phyloP scores from a whole-genome alignment of 2,329 filamentous ascomycete genomes.

The Alternaria solani region DNA sequence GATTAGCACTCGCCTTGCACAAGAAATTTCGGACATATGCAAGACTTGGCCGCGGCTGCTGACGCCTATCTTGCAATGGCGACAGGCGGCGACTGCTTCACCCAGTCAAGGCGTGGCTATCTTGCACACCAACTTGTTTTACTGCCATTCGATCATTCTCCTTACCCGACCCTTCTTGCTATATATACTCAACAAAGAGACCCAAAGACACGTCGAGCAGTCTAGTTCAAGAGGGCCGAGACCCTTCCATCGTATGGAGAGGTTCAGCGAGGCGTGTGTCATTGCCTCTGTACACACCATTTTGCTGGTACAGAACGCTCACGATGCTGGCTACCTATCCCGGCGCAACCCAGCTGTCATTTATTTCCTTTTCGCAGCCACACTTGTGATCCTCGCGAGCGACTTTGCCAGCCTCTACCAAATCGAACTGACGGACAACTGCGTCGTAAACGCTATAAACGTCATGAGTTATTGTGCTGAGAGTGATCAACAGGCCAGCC shows the following conservation, averaged over 20 bases:
- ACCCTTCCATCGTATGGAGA: conserved; percentile 57
- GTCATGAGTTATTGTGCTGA: conserved; percentile 53
- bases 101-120: conserved; percentile 65
- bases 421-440: conserved; percentile 45
- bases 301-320: conserved; percentile 51
- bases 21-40: conserved; percentile 65
- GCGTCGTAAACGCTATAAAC: conserved; percentile 50
- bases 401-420: conserved; percentile 50
- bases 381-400: conserved; percentile 52
- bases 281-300: conserved; percentile 54
- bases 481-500: conserved; percentile 51
- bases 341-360: conserved; percentile 52
- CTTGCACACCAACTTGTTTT: conserved; percentile 69
- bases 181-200: conserved; percentile 60
- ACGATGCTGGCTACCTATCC: conserved; percentile 52
- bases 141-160: conserved; percentile 69
- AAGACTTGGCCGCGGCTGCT: conserved; percentile 62
- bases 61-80: conserved; percentile 60
- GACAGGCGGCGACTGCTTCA: conserved; percentile 55
- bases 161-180: conserved; percentile 71
- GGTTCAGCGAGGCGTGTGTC: conserved; percentile 54
- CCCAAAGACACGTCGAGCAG: conserved; percentile 47
- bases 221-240: conserved; percentile 35
- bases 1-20: conserved; percentile 65
- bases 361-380: conserved; percentile 54